Conservation (phyloP, 768 basidiomycete species). For the Suillus weaverae region DNA sequence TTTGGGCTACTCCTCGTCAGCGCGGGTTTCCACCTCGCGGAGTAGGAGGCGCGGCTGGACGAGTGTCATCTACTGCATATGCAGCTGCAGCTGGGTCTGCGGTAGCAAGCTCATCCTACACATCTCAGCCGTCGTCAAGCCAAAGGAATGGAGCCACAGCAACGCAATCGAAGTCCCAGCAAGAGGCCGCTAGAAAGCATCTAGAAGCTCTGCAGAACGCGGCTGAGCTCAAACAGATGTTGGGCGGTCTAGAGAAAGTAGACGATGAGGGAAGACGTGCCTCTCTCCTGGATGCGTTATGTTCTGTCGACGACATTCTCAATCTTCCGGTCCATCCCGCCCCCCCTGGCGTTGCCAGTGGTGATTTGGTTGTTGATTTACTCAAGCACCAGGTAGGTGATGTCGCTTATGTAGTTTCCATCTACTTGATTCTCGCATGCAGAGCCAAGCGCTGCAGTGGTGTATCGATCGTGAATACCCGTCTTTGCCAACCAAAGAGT, state of each 20-base stretch:
- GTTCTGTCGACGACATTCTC: conserved; percentile 67
- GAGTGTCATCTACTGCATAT: conserved; percentile 16
- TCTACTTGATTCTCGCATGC: not conserved
- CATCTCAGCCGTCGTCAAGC: conserved; percentile 20
- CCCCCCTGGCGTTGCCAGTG: conserved; percentile 69
- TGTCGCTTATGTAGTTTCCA: not conserved
- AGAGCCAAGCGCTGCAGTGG: conserved; percentile 88
- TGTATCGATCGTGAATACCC: conserved; percentile 83
- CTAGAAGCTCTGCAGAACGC: conserved; percentile 61
- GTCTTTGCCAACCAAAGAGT: conserved; percentile 59
- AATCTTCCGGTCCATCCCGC: conserved; percentile 67
- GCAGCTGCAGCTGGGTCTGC: conserved; percentile 17
- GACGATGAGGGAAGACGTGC: conserved; percentile 73
- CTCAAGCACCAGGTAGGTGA: conserved; percentile 74
- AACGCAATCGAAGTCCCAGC: conserved; percentile 36
- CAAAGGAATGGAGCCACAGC: conserved; percentile 15
- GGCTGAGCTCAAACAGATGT: conserved; percentile 62
- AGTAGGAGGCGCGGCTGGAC: conserved; percentile 16
- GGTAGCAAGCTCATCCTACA: conserved; percentile 2
- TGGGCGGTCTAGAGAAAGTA: conserved; percentile 70
- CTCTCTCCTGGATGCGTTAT: conserved; percentile 69
- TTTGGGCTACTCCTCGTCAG: conserved; percentile 75
- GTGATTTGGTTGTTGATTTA: conserved; percentile 69
- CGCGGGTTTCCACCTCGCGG: conserved; percentile 47
- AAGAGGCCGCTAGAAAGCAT: conserved; percentile 33